Percentiles rank a stretch among this genome's conserved stretches.
Evolutionary conservation across 2,329 filamentous ascomycete species (phyloP).

Genomic region (Elsinoe australis): DNA sequence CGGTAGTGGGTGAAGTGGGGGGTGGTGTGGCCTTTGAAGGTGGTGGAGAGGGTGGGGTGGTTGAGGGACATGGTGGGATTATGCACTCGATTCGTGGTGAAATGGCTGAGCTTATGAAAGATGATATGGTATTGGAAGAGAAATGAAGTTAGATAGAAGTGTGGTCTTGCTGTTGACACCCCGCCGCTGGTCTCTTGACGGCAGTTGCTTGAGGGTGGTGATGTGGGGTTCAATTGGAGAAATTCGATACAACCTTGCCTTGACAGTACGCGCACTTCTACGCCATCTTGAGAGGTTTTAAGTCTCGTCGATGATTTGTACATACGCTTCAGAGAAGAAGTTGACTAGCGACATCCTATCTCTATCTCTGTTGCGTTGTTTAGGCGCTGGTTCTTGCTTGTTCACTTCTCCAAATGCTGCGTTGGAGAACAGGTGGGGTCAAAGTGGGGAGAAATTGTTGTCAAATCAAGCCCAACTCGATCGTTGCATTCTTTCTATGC

Average conservation of each 20-base stretch:
- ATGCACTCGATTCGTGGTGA: too few species aligned
- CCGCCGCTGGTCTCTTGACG: slow-evolving; percentile 8
- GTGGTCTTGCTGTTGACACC: neutral
- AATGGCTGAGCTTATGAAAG: too few species aligned
- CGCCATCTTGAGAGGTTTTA: too few species aligned
- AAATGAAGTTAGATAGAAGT: neutral
- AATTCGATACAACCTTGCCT: too few species aligned
- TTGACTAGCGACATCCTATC: too few species aligned
- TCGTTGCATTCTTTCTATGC: too few species aligned
- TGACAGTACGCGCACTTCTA: too few species aligned
- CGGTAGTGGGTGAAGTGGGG: slow-evolving; percentile 20
- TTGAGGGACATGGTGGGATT: slow-evolving; percentile 1
- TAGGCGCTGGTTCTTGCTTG: neutral
- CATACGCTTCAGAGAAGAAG: too few species aligned
- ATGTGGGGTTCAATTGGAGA: slow-evolving; percentile 15
- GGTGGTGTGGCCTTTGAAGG: slow-evolving; percentile 18
- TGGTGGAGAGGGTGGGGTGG: slow-evolving; percentile 19
- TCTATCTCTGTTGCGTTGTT: too few species aligned
- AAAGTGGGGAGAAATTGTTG: slow-evolving; percentile 5
- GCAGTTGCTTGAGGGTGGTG: slow-evolving; percentile 6
- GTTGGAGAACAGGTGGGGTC: slow-evolving; percentile 10
- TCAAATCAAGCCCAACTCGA: neutral
- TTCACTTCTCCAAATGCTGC: slow-evolving; percentile 4
- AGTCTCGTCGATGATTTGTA: too few species aligned
- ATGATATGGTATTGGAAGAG: neutral